Conservation (phyloP, 179 eudicot genomes). For the Amaranthus tricolor region DNA sequence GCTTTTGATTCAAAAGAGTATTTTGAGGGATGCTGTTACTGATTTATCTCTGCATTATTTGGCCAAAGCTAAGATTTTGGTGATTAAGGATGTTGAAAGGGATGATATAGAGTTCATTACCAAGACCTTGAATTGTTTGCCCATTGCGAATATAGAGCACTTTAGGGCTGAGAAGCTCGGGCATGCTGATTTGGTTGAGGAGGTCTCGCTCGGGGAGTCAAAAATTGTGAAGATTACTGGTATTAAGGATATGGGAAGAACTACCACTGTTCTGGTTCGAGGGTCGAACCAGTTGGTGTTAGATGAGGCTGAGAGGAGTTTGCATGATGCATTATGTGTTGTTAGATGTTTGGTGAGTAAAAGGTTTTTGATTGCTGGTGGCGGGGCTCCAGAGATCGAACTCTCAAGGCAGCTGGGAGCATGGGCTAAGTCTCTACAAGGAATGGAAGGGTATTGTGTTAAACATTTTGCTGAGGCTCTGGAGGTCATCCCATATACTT, state of each 20-base stretch:
- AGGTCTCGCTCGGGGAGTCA: constrained; percentile 77
- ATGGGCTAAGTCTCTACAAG: constrained; percentile 92
- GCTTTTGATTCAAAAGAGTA: constrained; percentile 94
- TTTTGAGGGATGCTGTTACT: constrained; percentile 95
- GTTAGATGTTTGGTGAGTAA: constrained; percentile 94
- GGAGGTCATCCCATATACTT: constrained; percentile 92
- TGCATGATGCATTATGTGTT: constrained; percentile 98
- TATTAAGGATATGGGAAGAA: constrained; percentile 91
- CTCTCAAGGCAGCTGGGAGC: constrained; percentile 93
- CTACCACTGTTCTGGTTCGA: constrained; percentile 82
- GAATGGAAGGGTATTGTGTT: constrained; percentile 94
- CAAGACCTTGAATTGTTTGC: constrained; percentile 89
- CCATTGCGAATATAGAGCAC: constrained; percentile 91
- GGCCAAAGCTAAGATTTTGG: constrained; percentile 94
- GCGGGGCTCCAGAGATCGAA: constrained; percentile 99
- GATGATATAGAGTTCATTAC: constrained; percentile 99
- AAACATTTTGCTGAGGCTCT: constrained; percentile 91
- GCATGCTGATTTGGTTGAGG: constrained; percentile 88
- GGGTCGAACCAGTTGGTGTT: constrained; percentile 89
- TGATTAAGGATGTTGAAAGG: constrained; percentile 90
- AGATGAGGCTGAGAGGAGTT: constrained; percentile 97
- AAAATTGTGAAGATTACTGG: constrained; percentile 92
- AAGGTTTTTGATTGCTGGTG: constrained; percentile 93
- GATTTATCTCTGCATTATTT: constrained; percentile 93
- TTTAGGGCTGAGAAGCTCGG: constrained; percentile 91